Base-by-base conservation (phyloP, 164 flowering plant genomes). In the Tetracentron sinense region DNA sequence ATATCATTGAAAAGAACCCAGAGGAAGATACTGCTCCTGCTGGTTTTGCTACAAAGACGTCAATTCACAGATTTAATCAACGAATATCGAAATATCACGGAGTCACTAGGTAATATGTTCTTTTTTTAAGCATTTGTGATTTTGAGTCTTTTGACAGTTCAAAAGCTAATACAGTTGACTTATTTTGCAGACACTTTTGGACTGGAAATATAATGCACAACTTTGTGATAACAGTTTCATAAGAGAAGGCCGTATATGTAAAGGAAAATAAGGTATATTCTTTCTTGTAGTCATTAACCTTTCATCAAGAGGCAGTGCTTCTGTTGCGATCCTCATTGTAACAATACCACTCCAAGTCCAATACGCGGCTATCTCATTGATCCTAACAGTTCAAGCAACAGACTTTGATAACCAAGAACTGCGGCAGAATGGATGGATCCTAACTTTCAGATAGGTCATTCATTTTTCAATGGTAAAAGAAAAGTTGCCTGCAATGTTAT, bases 191-290 rank as follows among this genome's bases (percentile, higher is more conserved):
- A 51, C 68, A 65, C 61, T 57, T 55, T 47, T 65, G 68, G 68
- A 65, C 68, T 49, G 68, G 47, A 65, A 65, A 58, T 65, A 27
- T 65, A 62, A 65, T 57, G 68, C 68, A 19, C 68, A 62, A 20
- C 62, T 69, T 57, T 62, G 72, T 62, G 72, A 69, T 42, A 58
- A 42, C 23, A 57, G 52, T 29, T 26, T 42, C 12, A 11, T 57
- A 12, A 56, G 31, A 49, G 72, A 62, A 62, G 56, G 58, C 7
- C 72, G 67, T 3, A 62, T 50, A 63, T 67, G 67, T 19, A 69
- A 69, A 69, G 72, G 72, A 63, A 69, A 69, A 29, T 67, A 69
- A 69, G 72, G 72, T 69, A 69, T 23, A 8, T 22, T n/a, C 2
- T 16, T 68, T 56, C 21, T 22, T 31, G 8, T 30, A 31, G 5